These are phyloP conservation scores for Eucalyptus tenuipes DNA, from an alignment of 345 rosid genomes.

Conservation along the genomic window DNA sequence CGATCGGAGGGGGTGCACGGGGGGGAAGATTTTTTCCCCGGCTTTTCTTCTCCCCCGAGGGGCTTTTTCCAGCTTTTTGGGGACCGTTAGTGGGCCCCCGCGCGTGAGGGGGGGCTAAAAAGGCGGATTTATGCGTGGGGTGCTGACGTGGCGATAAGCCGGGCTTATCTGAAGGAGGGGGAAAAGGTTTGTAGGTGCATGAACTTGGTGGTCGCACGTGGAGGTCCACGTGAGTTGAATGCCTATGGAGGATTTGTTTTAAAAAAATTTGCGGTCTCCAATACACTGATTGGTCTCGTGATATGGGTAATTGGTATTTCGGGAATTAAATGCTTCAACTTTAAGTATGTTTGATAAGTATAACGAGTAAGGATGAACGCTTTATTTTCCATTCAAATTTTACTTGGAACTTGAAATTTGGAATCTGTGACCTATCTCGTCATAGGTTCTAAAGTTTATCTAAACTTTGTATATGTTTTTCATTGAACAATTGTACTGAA, in stretches of 20 bases:
- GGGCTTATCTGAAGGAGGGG: background rate
- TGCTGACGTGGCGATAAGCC: background rate
- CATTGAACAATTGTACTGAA: no score
- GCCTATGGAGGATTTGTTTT: background rate
- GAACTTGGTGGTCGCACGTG: background rate
- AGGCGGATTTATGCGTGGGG: background rate
- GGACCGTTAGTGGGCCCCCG: background rate
- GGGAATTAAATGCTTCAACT: no score
- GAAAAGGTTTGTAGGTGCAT: no score
- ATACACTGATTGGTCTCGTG: accelerated
- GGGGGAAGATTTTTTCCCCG: background rate
- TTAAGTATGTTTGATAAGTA: no score
- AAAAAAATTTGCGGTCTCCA: background rate
- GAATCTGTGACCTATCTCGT: accelerated
- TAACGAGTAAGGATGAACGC: accelerated
- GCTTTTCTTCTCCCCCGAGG: background rate
- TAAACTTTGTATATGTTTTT: no score
- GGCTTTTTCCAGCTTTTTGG: background rate
- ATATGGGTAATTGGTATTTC: background rate
- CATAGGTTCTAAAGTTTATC: no score
- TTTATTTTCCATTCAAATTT: no score
- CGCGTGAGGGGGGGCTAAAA: background rate
- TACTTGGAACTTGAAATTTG: no score
- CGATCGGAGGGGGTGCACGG: background rate
- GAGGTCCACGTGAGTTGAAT: background rate